Conservation (phyloP, 371 early-diverging fungal genomes). For the Saksenaea vasiformis region DNA sequence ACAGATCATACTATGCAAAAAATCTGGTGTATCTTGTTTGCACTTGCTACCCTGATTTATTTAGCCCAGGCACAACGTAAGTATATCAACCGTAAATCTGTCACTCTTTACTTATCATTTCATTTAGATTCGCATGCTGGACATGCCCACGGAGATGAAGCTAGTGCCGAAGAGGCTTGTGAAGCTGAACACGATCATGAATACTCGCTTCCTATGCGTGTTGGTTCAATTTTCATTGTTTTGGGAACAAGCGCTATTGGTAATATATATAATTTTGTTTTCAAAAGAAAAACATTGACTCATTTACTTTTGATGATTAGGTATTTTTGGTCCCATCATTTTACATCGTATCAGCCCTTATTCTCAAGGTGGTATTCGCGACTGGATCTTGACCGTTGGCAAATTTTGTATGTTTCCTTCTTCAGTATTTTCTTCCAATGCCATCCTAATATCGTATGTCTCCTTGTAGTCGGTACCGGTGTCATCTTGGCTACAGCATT, state of each 20-base stretch:
- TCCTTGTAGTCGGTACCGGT: conserved; percentile 65
- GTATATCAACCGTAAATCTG: not conserved
- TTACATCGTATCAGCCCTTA: conserved; percentile 41
- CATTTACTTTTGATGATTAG: conserved; percentile 12
- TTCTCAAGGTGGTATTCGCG: conserved; percentile 23
- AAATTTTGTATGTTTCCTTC: conserved; percentile 43
- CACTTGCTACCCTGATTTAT: not conserved
- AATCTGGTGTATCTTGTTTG: not conserved
- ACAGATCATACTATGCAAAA: conserved; percentile 4
- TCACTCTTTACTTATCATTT: not conserved
- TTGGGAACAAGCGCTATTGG: conserved; percentile 28
- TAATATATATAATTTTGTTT: no score
- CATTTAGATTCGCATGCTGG: not conserved
- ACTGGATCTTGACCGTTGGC: conserved; percentile 41
- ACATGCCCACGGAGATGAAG: conserved; percentile 5
- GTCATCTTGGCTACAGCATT: conserved; percentile 80
- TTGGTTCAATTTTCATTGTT: conserved; percentile 35
- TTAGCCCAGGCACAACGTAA: conserved; percentile 13
- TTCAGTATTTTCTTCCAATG: not conserved
- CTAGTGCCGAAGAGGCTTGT: not conserved
- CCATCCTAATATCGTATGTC: conserved; percentile 18
- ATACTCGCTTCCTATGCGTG: conserved; percentile 5
- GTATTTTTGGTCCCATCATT: conserved; percentile 45
- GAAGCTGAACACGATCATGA: conserved; percentile 11
- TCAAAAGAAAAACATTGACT: not conserved